A percentile compares a stretch with the other conserved stretches of the same genome.
Conservation (phyloP, 805 yeast genomes). For the Yamadazyma olivae region DNA sequence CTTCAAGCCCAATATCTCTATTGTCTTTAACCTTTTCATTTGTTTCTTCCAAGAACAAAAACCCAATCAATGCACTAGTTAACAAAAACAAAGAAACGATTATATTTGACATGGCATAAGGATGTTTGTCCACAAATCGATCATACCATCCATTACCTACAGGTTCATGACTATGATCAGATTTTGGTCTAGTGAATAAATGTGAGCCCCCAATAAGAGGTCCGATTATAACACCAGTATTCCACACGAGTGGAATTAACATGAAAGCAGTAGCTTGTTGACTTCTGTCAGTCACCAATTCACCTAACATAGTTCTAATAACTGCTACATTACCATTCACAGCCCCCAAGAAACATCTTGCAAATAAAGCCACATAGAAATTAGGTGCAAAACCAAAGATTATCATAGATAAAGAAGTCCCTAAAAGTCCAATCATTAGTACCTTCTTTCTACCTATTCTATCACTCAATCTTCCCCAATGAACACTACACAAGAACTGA, state of each 20-base stretch:
- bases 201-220: slow-evolving; percentile 1
- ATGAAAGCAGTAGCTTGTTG: slow-evolving; percentile 14
- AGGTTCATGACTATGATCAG: neutral
- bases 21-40: slow-evolving; percentile 18
- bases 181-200: too few relatives aligned
- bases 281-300: slow-evolving; percentile 12
- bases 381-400: slow-evolving; percentile 27
- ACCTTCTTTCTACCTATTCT: slow-evolving; percentile 35
- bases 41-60: slow-evolving; percentile 35
- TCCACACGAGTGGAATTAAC: slow-evolving; percentile 13
- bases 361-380: slow-evolving; percentile 25
- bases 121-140: slow-evolving; percentile 20
- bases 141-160: neutral
- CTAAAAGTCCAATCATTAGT: slow-evolving; percentile 19
- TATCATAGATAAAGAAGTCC: slow-evolving; percentile 21
- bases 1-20: slow-evolving; percentile 28
- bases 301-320: slow-evolving; percentile 12
- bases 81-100: slow-evolving; percentile 25
- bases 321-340: slow-evolving; percentile 14
- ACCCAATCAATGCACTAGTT: slow-evolving; percentile 22
- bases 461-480: slow-evolving; percentile 21
- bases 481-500: neutral
- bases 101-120: slow-evolving; percentile 35
- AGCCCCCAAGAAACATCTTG: slow-evolving; percentile 25
- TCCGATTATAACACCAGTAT: slow-evolving; percentile 14